Evolutionary conservation across 1,284 basidiomycete species (phyloP).

Genomic region (Trametes pubescens): DNA sequence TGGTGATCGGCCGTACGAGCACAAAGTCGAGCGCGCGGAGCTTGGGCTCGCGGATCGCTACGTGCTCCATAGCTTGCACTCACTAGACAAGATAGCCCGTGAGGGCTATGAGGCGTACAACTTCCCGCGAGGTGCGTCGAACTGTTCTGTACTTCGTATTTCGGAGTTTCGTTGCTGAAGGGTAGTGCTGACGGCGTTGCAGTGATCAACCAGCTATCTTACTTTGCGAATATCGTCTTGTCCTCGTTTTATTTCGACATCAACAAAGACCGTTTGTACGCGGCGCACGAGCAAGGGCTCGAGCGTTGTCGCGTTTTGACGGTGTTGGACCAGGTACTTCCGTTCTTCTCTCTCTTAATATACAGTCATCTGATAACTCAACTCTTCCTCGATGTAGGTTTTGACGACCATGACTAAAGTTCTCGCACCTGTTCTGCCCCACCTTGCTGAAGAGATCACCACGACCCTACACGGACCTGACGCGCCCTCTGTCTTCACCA

Average conservation of each 20-base stretch:
- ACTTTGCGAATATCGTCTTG: constrained; percentile 75
- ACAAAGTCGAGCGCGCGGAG: constrained; percentile 52
- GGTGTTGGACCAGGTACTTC: constrained; percentile 73
- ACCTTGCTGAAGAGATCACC: constrained; percentile 92
- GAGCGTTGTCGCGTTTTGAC: constrained; percentile 74
- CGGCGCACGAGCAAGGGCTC: constrained; percentile 59
- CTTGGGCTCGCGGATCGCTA: constrained; percentile 83
- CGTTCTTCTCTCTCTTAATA: not conserved
- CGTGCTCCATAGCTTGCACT: constrained; percentile 85
- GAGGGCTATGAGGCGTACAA: constrained; percentile 80
- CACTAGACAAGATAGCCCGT: constrained; percentile 72
- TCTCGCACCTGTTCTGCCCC: constrained; percentile 89
- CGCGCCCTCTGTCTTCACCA: constrained; percentile 66
- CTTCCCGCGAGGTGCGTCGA: constrained; percentile 80
- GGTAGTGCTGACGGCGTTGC: not conserved
- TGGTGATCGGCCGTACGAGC: constrained; percentile 48
- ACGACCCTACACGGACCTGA: constrained; percentile 50
- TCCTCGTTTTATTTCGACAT: constrained; percentile 94
- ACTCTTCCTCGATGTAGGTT: constrained; percentile 53
- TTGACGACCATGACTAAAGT: constrained; percentile 76
- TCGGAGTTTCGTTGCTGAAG: not conserved
- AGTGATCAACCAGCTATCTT: constrained; percentile 69
- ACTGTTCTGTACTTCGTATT: not conserved
- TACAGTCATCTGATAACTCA: not conserved
- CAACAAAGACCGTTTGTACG: constrained; percentile 92